Evolutionary conservation across 139 green algal species (phyloP).

Genomic region (Micractinium conductrix): DNA sequence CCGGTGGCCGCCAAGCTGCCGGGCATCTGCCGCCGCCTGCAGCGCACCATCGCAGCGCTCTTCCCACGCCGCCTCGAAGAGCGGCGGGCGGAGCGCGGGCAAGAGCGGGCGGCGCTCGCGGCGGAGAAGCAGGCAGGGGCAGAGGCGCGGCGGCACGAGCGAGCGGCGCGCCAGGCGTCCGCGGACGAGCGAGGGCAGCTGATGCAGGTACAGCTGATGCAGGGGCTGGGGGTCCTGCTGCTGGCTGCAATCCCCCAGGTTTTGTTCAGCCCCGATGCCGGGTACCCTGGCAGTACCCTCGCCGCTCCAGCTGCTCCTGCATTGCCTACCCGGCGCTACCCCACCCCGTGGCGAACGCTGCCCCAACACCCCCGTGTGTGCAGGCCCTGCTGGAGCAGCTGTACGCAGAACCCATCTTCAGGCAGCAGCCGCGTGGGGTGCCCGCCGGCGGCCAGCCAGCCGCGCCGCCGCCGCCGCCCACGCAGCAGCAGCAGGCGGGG

Average conservation of each 20-base stretch:
- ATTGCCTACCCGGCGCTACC: no score
- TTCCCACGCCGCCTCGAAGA: slow-evolving; percentile 3
- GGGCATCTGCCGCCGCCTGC: slow-evolving; percentile 1
- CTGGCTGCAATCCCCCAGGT: no score
- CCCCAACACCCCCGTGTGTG: background rate
- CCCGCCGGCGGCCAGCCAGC: background rate
- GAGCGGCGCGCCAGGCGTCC: background rate
- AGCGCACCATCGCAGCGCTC: background rate
- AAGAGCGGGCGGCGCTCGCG: background rate
- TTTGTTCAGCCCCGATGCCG: no score
- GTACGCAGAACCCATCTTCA: background rate
- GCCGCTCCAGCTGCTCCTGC: no score
- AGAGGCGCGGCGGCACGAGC: background rate
- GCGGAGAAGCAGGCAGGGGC: background rate
- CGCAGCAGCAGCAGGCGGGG: slow-evolving; percentile 4
- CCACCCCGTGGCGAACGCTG: no score
- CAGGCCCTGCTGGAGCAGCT: slow-evolving; percentile 3
- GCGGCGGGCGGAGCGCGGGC: background rate
- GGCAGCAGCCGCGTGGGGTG: background rate
- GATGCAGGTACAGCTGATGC: no score
- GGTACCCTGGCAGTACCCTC: no score
- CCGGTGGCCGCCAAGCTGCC: background rate
- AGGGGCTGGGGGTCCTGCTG: no score
- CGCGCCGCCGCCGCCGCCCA: background rate
- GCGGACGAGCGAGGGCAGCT: background rate